Conservation (phyloP, 306 rosid species). For the Pueraria montana region DNA sequence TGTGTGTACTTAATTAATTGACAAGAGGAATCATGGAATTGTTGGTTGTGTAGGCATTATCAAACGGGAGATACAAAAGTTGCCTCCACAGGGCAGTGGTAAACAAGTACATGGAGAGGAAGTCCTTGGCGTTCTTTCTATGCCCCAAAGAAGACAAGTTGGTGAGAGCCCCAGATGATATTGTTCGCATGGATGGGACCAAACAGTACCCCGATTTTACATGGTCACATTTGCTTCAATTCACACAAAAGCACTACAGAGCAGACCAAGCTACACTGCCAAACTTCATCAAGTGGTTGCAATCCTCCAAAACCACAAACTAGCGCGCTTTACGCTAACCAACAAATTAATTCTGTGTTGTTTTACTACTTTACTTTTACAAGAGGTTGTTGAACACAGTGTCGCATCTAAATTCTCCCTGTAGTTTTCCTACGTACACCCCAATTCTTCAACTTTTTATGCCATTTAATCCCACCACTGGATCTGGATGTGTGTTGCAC, state of each 20-base stretch:
- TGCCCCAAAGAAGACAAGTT: conserved; percentile 77
- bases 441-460: background rate
- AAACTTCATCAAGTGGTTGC: conserved; percentile 74
- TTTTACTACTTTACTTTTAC: conserved; percentile 10
- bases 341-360: background rate
- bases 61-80: conserved; percentile 68
- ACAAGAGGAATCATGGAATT: background rate
- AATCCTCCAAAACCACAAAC: conserved; percentile 46
- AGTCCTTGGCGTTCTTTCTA: conserved; percentile 84
- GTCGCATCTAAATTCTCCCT: background rate
- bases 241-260: conserved; percentile 75
- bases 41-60: conserved; percentile 56
- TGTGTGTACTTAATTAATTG: no score
- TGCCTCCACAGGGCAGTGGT: conserved; percentile 86
- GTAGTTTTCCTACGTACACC: background rate
- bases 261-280: conserved; percentile 75
- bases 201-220: conserved; percentile 76
- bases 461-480: background rate
- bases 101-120: conserved; percentile 64
- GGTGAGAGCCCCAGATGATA: conserved; percentile 70
- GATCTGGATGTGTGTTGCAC: background rate
- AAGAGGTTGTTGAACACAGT: background rate
- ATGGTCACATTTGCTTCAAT: conserved; percentile 71
- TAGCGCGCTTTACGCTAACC: conserved; percentile 4
- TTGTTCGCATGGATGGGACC: conserved; percentile 54